Base-by-base conservation (phyloP, 805 yeast species). In the Candida nemodendra region DNA sequence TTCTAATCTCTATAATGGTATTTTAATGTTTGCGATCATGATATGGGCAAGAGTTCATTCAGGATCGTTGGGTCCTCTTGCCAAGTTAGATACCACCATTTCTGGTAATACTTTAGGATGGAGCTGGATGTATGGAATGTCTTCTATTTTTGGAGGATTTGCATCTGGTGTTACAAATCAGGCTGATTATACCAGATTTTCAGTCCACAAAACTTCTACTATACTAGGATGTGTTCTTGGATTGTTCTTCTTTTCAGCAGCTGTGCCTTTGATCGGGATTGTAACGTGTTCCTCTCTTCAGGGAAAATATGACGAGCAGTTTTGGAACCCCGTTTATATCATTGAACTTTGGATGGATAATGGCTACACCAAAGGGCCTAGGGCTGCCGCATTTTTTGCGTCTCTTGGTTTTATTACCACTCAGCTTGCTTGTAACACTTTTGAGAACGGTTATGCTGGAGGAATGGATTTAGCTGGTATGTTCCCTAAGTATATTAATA, bases 201-300 rank as follows among this genome's bases (percentile, higher is more conserved):
- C 49, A 4, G 34, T 38, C 16, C 28, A 32, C 12, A 32, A 32
- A 15, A 63, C 35, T 74, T 74, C 44, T 50, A 71, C 46, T 64
- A 65, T 46, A 62, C 70, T 33, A 54, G 60, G 28, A 53, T 75
- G 32, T 79, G 79, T 19, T 68, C 72, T 32, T 54, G 63, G 51
- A 46, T 69, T 34, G 62, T 62, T 19, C 66, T 61, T 39, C 69
- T 68, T 2, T 60, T 65, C 38, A 64, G 61, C 49, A 61, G 62
- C 44, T 22, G 57, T 51, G 15, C 32, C 53, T 18, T 38, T 59
- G 18, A 62, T 72, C 48, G 77, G 77, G 12, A 45, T 71, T 15
- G 39, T 72, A 25, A 62, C 68, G 12, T 68, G 76, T 9, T 67
- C 85, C 18, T 83, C 84, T 34, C 79, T 80, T 28, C 66, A 72